phyloP scores from a whole-genome alignment of 352 stramenopile genomes.

The Phytophthora fragariae region DNA sequence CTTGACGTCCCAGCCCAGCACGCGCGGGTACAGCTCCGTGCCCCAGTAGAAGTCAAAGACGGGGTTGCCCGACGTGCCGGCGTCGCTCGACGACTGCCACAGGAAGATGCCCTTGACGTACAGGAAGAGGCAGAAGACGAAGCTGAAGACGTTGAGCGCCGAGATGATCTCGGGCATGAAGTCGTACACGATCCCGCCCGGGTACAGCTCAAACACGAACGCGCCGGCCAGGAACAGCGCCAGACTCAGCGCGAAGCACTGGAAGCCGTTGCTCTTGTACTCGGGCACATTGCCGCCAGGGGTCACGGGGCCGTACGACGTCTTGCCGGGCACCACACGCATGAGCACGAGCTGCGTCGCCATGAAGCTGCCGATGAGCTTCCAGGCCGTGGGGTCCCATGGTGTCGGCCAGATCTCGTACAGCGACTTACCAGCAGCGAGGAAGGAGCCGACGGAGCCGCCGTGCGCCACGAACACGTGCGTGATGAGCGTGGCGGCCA shows the following conservation, averaged over 20 bases:
- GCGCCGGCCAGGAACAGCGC: constrained; percentile 71
- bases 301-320: constrained; percentile 86
- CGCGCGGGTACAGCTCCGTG: constrained; percentile 96
- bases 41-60: constrained; percentile 98
- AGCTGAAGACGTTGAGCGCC: constrained; percentile 95
- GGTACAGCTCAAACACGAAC: constrained; percentile 63
- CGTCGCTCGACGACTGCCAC: constrained; percentile 91
- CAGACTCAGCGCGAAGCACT: constrained; percentile 91
- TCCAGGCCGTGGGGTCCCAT: constrained; percentile 89
- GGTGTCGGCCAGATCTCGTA: constrained; percentile 82
- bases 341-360: constrained; percentile 92
- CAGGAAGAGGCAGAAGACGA: constrained; percentile 93
- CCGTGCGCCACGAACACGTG: constrained; percentile 73
- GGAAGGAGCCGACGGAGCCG: constrained; percentile 50
- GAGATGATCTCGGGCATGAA: constrained; percentile 88
- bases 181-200: constrained; percentile 88
- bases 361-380: constrained; percentile 91
- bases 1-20: constrained; percentile 95
- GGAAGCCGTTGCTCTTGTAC: constrained; percentile 95
- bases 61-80: constrained; percentile 90
- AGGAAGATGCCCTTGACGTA: constrained; percentile 92
- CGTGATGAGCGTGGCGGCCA: constrained; percentile 87
- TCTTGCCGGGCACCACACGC: constrained; percentile 88
- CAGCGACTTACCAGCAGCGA: constrained; percentile 58
- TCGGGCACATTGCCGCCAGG: constrained; percentile 89